Base-by-base conservation (phyloP, 2,329 filamentous ascomycete species). In the Ceratocystis colombiana region DNA sequence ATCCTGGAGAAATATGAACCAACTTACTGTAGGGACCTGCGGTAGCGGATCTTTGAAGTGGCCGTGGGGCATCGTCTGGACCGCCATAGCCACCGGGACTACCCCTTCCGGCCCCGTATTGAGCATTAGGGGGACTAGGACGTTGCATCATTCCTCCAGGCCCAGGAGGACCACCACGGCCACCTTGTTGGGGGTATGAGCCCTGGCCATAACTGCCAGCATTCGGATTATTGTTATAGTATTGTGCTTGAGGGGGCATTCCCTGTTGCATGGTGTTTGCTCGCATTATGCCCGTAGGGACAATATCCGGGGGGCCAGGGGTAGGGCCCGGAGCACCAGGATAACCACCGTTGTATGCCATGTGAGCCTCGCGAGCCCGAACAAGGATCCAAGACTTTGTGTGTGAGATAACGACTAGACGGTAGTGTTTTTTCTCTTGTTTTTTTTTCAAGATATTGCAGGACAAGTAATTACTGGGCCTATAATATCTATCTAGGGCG, bases 201-300 rank as follows among this genome's bases (percentile, higher is more conserved):
- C 76, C 75, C 63, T 77, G 77, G 30, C 76, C 75, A 20, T 79
- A 78, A 61, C 78, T 76, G 25, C 77, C 78, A 68, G 79, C 77
- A 62, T 74, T 77, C 68, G 81, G 77, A 15, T 76, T 76, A 62
- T 79, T 76, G 78, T 71, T 80, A 77, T 75, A 75, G 68, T 79
- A 81, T 68, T 75, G 77, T 68, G 75, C 77, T 69, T 81, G 78
- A 71, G 82, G 82, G 37, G 61, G 37, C 44, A 30, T 37, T 48
- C 48, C 44, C 22, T 62, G 33, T 41, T 17, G 53, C 61, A 46
- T 33, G 25, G 41, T 41, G 61, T 66, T 46, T 46, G 61, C 61
- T n/a, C 41, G 22, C 61, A 48, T 25, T 33, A 59, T 59, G 28
- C 55, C 55, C 25, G 64, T 25, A 46, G 55, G 28, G 48, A 57